Evolutionary conservation across 2,329 filamentous ascomycete species (phyloP).

Genomic region (Xylaria sp.): DNA sequence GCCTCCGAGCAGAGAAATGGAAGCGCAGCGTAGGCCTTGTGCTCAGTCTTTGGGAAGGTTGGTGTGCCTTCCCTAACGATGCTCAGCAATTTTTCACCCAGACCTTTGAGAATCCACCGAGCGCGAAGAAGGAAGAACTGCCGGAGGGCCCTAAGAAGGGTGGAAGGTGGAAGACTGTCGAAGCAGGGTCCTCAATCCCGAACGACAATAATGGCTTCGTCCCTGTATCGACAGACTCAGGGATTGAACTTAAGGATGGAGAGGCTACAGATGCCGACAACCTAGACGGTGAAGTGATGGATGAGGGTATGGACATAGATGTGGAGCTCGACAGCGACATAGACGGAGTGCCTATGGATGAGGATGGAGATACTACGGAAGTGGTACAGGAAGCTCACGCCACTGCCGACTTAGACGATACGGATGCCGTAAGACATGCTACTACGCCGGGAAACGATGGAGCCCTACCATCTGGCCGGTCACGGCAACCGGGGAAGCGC

Average conservation of each 20-base stretch:
- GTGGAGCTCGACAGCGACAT: conserved; percentile 62
- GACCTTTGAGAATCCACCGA: conserved; percentile 77
- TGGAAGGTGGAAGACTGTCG: conserved; percentile 63
- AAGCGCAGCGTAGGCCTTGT: conserved; percentile 78
- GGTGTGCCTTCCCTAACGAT: conserved; percentile 78
- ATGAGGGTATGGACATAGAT: conserved; percentile 60
- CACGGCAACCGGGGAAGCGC: conserved; percentile 62
- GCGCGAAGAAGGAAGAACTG: conserved; percentile 55
- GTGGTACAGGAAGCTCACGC: conserved; percentile 48
- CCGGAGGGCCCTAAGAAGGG: conserved; percentile 52
- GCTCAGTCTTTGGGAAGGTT: conserved; percentile 76
- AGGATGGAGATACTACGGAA: conserved; percentile 53
- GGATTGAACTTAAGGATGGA: conserved; percentile 51
- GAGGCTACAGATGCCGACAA: conserved; percentile 54
- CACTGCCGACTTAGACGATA: conserved; percentile 37
- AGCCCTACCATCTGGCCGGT: conserved; percentile 41
- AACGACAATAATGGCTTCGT: conserved; percentile 46
- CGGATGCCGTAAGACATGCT: conserved; percentile 42
- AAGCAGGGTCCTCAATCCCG: conserved; percentile 51
- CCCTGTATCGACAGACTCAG: conserved; percentile 41
- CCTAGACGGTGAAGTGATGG: conserved; percentile 60
- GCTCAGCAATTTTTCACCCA: conserved; percentile 77
- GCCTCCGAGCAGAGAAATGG: conserved; percentile 85
- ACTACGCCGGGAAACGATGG: conserved; percentile 44
- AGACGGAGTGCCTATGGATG: conserved; percentile 57